These are phyloP conservation scores for Escallonia rubra DNA, from an alignment of 129 eudicot species.

Conservation along the genomic window DNA sequence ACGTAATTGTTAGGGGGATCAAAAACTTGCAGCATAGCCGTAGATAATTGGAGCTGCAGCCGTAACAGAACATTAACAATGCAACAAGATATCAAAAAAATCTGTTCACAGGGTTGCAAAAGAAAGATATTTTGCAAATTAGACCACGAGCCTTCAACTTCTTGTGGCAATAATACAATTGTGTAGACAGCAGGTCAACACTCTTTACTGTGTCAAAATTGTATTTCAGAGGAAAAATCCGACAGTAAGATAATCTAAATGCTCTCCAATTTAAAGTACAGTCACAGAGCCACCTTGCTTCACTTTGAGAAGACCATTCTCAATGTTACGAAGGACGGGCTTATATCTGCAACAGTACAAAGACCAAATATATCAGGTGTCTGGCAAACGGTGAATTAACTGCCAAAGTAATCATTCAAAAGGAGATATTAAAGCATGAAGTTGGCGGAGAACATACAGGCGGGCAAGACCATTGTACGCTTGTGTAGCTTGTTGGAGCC, in stretches of 20 bases:
- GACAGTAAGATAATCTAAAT: not conserved
- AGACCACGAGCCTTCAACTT: not conserved
- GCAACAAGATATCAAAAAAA: too few species aligned
- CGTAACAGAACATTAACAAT: too few species aligned
- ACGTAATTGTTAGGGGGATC: too few species aligned
- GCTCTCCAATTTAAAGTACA: constrained; percentile 41
- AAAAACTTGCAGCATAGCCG: too few species aligned
- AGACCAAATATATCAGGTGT: not conserved
- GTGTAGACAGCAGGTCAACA: not conserved
- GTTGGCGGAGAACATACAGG: constrained; percentile 42
- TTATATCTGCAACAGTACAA: constrained; percentile 58
- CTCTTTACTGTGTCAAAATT: not conserved
- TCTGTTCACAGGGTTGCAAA: too few species aligned
- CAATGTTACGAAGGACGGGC: constrained; percentile 86
- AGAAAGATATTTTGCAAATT: too few species aligned
- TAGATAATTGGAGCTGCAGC: too few species aligned
- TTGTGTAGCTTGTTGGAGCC: constrained; percentile 83
- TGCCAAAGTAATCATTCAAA: not conserved
- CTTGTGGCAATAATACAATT: not conserved
- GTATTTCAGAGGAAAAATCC: too few species aligned
- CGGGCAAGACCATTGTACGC: constrained; percentile 84
- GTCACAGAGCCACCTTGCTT: constrained; percentile 71
- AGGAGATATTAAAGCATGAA: not conserved
- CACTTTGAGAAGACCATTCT: constrained; percentile 78
- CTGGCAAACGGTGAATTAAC: not conserved